Evolutionary conservation across 192 early-diverging fungal species (phyloP).

Genomic region (Entophlyctis luteolus): DNA sequence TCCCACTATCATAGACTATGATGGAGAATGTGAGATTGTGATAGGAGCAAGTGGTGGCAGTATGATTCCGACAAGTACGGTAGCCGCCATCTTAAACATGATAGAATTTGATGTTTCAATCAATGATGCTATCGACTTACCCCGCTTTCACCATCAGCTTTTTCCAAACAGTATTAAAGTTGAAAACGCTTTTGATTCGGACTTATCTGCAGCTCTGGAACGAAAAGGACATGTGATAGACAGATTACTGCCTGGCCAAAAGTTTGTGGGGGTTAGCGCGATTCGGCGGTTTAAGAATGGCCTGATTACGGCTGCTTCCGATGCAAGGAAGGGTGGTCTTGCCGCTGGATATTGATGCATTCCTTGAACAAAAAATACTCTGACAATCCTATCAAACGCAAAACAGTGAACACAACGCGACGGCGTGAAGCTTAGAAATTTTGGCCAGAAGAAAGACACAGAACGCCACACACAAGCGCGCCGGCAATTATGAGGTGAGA

Average conservation of each 20-base stretch:
- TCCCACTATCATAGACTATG: conserved; percentile 63
- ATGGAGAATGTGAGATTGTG: conserved; percentile 67
- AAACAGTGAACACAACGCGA: too few relatives aligned
- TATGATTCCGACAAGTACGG: conserved; percentile 71
- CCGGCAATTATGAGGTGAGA: too few relatives aligned
- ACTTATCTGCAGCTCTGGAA: neutral
- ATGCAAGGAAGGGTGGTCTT: conserved; percentile 39
- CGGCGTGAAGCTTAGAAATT: too few relatives aligned
- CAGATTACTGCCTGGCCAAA: conserved; percentile 19
- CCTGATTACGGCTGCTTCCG: conserved; percentile 35
- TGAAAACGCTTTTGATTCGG: conserved; percentile 17
- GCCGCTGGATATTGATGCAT: conserved; percentile 34
- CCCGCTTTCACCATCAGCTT: conserved; percentile 88
- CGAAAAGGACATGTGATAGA: conserved; percentile 5
- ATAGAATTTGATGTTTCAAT: conserved; percentile 68
- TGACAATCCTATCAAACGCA: neutral
- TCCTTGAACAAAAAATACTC: neutral
- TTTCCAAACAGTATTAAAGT: conserved; percentile 59
- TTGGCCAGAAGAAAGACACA: too few relatives aligned
- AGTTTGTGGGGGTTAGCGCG: conserved; percentile 34
- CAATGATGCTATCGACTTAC: conserved; percentile 64
- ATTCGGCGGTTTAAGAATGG: conserved; percentile 30
- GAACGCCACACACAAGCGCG: too few relatives aligned
- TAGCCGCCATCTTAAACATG: conserved; percentile 71
- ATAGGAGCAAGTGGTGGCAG: conserved; percentile 79